Evolutionary conservation across 805 yeast species (phyloP), one percentile per base, ranked within the genome.

Genomic region (Saccharomycopsis guyanensis): DNA sequence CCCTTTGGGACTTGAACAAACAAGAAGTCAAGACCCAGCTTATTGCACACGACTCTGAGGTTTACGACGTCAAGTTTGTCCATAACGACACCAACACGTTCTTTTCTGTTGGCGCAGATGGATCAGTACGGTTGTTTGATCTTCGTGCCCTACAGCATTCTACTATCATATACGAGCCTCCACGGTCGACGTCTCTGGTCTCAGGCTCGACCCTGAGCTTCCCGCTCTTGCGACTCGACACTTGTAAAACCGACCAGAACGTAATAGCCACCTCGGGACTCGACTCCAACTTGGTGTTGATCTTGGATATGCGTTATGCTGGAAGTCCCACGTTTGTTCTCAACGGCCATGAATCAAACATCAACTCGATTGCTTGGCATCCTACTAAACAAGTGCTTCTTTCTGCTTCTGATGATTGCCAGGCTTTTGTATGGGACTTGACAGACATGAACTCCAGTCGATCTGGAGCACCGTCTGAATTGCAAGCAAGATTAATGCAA

Each of bases 21-120:
- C 80, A 75, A 2, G 67, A 71, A 3, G 95, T 95, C 13, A 85
- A 83, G 59, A 91, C 97, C 1, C 97, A 93, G 65, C 70, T 93
- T 40, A 93, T 93, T 53, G 97, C 98, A 0, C 98, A 93, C 63
- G 98, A 93, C 61, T 78, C 82, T 53, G 97, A 88, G 62, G 98
- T 93, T 3, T 86, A 78, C 61, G 98, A 93, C 61, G 97, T 89
- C 25, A 76, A 84, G 52, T 93, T 88, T 61, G 66, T 89, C 42
- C 77, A 82, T 42, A 80, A 80, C 15, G 76, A 85, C 31, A 77
- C 82, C 38, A 74, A 83, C 57, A 73, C 89, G 23, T 93, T 93
- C 64, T 86, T 95, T 40, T 82, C 93, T 45, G 95, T 91, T 45
- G 95, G 97, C 2, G 89, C 88, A 44, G 98, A 93, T 64, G 98